These are phyloP conservation scores for Phialemonium atrogriseum DNA, from an alignment of 2,329 filamentous ascomycete species.

Conservation along the genomic window DNA sequence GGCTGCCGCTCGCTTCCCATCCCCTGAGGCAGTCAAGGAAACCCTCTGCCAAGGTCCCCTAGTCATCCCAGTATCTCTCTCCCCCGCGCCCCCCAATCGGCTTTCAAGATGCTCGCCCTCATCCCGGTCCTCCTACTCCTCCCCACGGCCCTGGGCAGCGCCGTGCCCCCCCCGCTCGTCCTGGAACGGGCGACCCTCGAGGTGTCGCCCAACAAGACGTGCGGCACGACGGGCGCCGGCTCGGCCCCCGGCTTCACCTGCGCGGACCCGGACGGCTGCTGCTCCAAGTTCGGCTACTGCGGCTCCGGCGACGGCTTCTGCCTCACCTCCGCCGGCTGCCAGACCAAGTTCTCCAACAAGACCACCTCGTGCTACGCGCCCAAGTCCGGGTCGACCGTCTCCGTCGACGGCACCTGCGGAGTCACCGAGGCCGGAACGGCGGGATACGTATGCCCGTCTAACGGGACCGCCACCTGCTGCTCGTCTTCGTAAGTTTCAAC, in stretches of 20 bases:
- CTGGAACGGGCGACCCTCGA: slow-evolving; percentile 13
- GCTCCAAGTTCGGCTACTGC: slow-evolving; percentile 21
- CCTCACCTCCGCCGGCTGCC: slow-evolving; percentile 20
- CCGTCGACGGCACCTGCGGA: slow-evolving; percentile 23
- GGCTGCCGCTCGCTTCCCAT: background rate
- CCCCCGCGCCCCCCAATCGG: background rate
- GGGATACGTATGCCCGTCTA: slow-evolving; percentile 19
- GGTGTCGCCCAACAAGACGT: slow-evolving; percentile 21
- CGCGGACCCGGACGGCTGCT: slow-evolving; percentile 17
- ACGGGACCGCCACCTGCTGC: slow-evolving; percentile 17
- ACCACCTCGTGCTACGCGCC: slow-evolving; percentile 17
- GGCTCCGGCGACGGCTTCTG: slow-evolving; percentile 19
- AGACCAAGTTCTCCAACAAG: slow-evolving; percentile 19
- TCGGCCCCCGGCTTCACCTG: slow-evolving; percentile 20
- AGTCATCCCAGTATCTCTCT: background rate
- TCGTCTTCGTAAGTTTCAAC: slow-evolving; percentile 17
- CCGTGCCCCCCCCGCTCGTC: slow-evolving; percentile 5
- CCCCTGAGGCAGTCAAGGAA: background rate
- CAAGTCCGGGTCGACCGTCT: slow-evolving; percentile 16
- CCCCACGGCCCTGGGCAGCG: slow-evolving; percentile 5
- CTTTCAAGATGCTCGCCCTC: slow-evolving; percentile 6
- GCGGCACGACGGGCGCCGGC: slow-evolving; percentile 15
- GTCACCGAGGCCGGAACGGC: slow-evolving; percentile 15
- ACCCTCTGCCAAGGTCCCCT: background rate
- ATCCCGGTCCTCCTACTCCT: slow-evolving; percentile 6